Evolutionary conservation across 148 eudicot genomes (phyloP), one percentile per base, ranked within the genome.

Genomic region (Tetragonia tetragonoides): DNA sequence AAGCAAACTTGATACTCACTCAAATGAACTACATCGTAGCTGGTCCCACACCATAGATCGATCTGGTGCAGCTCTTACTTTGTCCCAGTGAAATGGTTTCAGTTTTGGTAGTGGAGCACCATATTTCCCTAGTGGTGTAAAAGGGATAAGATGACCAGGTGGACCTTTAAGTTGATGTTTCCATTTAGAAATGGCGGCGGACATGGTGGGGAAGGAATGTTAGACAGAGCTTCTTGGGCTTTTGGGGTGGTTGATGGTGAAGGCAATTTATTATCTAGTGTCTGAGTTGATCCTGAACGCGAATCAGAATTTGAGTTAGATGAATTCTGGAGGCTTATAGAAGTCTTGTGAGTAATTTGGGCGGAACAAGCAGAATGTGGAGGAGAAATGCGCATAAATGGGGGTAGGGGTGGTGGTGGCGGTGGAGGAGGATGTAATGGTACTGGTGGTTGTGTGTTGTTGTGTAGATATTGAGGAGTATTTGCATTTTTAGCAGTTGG

Each of bases 71-170:
- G 97, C 99, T 80, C 99, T 87, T 47, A 95, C 97, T 87, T 95
- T 95, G 82, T 95, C 99, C 99, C 99, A 95, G 68, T 95, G 99
- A 72, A 95, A 97, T 38, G 99, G 97, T 85, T 93, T 95, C 73
- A 95, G 84, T 83, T 93, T 95, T 41, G 99, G 90, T 78, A 95
- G 78, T 12, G 97, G 93, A 75, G 83, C 71, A 18, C 99, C 97
- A 44, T 91, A 91, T 91, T 93, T 95, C 10, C 97, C 93, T 82
- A 88, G 23, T 8, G 88, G 78, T 12, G 78, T 73, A 39, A 77
- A 77, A 49, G 75, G 84, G 16, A 79, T 78, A 57, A 75, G 75
- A 63, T 47, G 84, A 15, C 80, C 77, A 39, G 89, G 97, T 46
- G 89, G 89, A 14, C 84, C 87, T 47, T 79, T 90, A 7, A 47